phyloP scores from a whole-genome alignment of 2,329 filamentous ascomycete species.

The Harringtonia lauricola region DNA sequence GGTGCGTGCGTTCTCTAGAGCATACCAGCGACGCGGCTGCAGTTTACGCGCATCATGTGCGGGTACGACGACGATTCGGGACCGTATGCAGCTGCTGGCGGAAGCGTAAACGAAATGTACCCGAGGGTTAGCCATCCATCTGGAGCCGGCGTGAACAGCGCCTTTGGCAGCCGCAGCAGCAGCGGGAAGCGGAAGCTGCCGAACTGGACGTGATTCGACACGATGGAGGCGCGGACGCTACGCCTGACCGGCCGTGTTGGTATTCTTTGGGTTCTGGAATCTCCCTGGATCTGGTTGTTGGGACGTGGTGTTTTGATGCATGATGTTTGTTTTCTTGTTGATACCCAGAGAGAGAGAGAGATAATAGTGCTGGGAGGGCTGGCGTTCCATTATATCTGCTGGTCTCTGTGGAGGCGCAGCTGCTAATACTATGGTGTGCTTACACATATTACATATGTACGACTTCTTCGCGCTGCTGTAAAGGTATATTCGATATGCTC shows the following conservation, averaged over 20 bases:
- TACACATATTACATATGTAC: no score
- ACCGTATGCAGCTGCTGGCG: neutral
- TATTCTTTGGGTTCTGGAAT: no score
- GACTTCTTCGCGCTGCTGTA: no score
- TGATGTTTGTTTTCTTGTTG: no score
- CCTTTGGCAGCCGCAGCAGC: neutral
- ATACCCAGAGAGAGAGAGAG: neutral
- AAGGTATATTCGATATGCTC: no score
- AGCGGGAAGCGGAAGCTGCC: neutral
- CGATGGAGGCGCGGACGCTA: no score
- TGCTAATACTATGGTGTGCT: no score
- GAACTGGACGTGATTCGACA: neutral
- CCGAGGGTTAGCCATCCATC: conserved; percentile 1
- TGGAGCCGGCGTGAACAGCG: neutral
- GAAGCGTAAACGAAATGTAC: neutral
- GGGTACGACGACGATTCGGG: conserved; percentile 30
- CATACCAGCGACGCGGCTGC: conserved; percentile 42
- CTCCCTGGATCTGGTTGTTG: no score
- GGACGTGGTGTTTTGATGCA: no score
- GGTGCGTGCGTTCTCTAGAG: conserved; percentile 38
- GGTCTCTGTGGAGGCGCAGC: no score
- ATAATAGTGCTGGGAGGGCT: neutral
- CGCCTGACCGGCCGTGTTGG: no score
- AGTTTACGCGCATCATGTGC: conserved; percentile 45
- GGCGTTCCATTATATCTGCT: no score